Evolutionary conservation across 495 filamentous ascomycete genomes (phyloP).

Genomic region (Hypoxylon fuscum): DNA sequence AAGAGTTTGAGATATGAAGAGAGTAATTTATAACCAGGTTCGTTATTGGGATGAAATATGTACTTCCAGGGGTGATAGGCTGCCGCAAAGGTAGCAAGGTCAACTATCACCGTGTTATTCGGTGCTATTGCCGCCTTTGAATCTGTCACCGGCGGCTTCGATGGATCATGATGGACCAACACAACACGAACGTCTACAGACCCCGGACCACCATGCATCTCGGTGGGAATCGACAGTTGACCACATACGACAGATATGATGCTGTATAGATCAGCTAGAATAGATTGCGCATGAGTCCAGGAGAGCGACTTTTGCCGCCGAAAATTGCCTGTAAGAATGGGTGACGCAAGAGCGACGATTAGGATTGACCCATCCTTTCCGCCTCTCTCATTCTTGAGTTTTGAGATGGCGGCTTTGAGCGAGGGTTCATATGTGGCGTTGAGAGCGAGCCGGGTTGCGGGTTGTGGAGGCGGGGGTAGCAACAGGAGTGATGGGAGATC

Average conservation of each 20-base stretch:
- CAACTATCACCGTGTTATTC: conserved; percentile 66
- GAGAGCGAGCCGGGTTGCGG: conserved; percentile 54
- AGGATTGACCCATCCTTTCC: conserved; percentile 52
- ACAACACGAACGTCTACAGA: conserved; percentile 83
- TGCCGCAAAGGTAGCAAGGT: conserved; percentile 70
- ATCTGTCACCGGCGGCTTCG: conserved; percentile 43
- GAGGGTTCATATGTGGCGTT: conserved; percentile 67
- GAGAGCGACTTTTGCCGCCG: conserved; percentile 60
- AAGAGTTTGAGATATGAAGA: conserved; percentile 53
- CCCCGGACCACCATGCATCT: conserved; percentile 64
- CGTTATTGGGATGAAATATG: conserved; percentile 71
- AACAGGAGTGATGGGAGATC: conserved; percentile 62
- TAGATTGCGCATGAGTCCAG: conserved; percentile 70
- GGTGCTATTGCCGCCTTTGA: conserved; percentile 43
- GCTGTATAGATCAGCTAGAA: conserved; percentile 81
- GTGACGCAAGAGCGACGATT: conserved; percentile 63
- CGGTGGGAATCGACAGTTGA: conserved; percentile 67
- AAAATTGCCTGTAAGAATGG: conserved; percentile 57
- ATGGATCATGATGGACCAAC: conserved; percentile 68
- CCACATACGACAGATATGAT: conserved; percentile 74
- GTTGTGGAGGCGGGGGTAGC: conserved; percentile 64
- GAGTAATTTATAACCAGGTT: conserved; percentile 60
- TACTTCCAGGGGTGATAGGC: conserved; percentile 73
- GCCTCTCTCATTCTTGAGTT: conserved; percentile 46
- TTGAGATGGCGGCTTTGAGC: conserved; percentile 56